These are phyloP conservation scores for Cicer judaicum DNA, from an alignment of 306 rosid species.

Conservation along the genomic window DNA sequence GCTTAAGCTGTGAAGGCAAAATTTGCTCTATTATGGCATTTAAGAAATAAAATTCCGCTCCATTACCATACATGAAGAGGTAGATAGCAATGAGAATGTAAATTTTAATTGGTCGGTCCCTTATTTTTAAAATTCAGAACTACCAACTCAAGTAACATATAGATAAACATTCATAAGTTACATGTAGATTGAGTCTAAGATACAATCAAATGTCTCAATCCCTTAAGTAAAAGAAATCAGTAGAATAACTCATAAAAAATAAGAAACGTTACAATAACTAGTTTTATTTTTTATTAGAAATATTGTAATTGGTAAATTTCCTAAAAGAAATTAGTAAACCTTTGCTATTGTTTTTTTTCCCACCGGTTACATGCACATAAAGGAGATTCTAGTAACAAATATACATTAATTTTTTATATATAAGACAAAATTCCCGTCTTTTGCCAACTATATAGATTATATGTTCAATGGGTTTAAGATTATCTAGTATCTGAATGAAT, in stretches of 20 bases:
- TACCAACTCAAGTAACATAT: too few relatives aligned
- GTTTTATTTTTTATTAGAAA: not conserved
- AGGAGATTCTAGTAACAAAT: conserved; percentile 20
- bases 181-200: too few relatives aligned
- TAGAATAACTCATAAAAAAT: not conserved
- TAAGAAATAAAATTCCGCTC: too few relatives aligned
- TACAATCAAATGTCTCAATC: too few relatives aligned
- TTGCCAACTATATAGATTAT: conserved; percentile 28
- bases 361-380: not conserved
- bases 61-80: too few relatives aligned
- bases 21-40: too few relatives aligned
- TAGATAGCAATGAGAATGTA: not conserved
- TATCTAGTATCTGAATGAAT: not conserved
- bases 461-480: not conserved
- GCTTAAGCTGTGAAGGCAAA: too few relatives aligned
- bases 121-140: too few relatives aligned
- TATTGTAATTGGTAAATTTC: not conserved
- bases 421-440: conserved; percentile 22
- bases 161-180: too few relatives aligned
- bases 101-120: too few relatives aligned
- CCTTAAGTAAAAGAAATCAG: not conserved
- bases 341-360: not conserved
- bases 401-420: too few relatives aligned
- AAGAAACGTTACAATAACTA: not conserved
- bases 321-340: not conserved